These are phyloP conservation scores for Poa annua DNA, from an alignment of 176 grass and related monocot species.

Conservation along the genomic window DNA sequence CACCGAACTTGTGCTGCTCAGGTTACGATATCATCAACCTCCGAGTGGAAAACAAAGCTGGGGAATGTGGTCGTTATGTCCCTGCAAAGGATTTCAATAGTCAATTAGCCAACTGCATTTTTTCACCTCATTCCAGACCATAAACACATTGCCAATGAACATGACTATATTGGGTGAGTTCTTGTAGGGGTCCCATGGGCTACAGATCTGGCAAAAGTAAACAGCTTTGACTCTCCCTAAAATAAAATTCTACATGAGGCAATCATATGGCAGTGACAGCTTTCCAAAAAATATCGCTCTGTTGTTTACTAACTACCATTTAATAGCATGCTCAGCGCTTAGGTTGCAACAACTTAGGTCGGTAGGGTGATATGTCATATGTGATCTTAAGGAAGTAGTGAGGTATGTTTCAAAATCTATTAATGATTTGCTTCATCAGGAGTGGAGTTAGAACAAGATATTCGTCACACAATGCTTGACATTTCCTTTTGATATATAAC, in stretches of 20 bases:
- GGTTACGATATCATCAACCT: slow-evolving; percentile 72
- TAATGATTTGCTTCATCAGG: not conserved
- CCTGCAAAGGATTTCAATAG: slow-evolving; percentile 49
- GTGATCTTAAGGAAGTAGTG: not conserved
- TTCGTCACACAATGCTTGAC: not conserved
- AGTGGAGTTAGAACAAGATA: not conserved
- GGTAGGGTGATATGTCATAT: not conserved
- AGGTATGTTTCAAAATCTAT: not conserved
- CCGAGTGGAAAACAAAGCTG: slow-evolving; percentile 86
- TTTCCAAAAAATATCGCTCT: not conserved
- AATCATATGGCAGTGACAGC: not conserved
- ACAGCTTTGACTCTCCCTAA: too few relatives aligned
- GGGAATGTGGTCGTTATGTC: slow-evolving; percentile 95
- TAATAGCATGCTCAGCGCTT: not conserved
- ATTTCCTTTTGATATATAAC: not conserved
- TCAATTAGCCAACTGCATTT: not conserved
- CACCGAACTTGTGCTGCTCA: slow-evolving; percentile 11
- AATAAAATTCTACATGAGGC: not conserved
- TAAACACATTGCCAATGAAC: not conserved
- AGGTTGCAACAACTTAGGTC: not conserved
- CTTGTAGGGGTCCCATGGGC: too few relatives aligned
- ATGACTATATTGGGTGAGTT: too few relatives aligned
- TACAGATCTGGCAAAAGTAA: not conserved
- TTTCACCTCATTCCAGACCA: not conserved
- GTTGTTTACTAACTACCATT: not conserved